Percentiles rank a stretch among this genome's conserved stretches.
phyloP scores from a whole-genome alignment of 179 eudicot genomes.

The Silene noctiflora region DNA sequence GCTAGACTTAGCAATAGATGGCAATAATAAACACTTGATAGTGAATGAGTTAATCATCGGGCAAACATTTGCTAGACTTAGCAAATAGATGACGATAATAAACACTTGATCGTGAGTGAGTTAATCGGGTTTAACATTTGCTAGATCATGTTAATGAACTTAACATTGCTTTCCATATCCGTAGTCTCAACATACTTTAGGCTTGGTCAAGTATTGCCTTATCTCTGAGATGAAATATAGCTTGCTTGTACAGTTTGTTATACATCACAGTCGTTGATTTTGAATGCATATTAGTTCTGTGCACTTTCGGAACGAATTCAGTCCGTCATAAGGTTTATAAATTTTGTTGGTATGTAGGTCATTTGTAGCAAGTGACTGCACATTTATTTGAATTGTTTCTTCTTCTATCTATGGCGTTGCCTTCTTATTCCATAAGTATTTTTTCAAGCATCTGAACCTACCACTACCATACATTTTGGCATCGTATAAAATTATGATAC shows the following conservation, averaged over 20 bases:
- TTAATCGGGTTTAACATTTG: no score
- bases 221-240: slow-evolving; percentile 4
- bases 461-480: no score
- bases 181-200: background rate
- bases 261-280: background rate
- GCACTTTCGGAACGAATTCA: background rate
- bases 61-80: no score
- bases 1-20: background rate
- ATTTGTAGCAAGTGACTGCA: background rate
- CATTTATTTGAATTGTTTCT: no score
- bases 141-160: no score
- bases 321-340: background rate
- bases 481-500: no score
- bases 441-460: no score
- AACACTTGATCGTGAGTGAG: background rate
- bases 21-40: background rate
- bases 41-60: background rate
- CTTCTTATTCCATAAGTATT: no score
- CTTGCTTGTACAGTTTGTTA: background rate
- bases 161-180: background rate
- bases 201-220: background rate
- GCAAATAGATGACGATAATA: background rate
- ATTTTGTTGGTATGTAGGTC: background rate
- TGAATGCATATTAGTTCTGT: background rate
- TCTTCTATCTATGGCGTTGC: no score